Evolutionary conservation across 768 basidiomycete genomes (phyloP), one percentile per base, ranked within the genome.

Genomic region (Mycena haematopus): DNA sequence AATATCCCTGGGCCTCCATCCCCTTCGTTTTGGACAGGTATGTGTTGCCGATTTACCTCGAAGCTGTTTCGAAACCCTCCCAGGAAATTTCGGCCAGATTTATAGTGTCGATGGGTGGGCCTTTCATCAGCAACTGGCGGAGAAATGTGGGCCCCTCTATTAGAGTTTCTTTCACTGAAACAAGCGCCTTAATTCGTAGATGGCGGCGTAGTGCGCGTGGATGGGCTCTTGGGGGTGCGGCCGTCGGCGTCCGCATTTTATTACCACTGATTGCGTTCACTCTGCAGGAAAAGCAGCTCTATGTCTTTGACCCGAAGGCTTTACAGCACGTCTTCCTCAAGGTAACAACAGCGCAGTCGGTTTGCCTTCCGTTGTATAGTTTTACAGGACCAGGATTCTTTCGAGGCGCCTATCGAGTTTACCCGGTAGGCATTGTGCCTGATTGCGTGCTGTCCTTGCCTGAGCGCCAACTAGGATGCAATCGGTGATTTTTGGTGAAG

Each of bases 281-380:
- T n/a, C n/a, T n/a, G n/a, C 17, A 42, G 21, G 66, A 69, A 44
- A 69, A 68, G 27, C 67, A 70, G 35, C 60, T 79, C 1, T 76
- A 74, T 57, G 71, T 78, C n/a, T 69, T 46, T 69, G 79, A 79
- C 54, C 75, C 78, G 0, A 70, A 68, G 35, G 76, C 77, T 0
- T 40, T 79, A 25, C 73, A 79, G 21, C 73, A 74, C 24, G 73
- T 79, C 47, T 38, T 77, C 29, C 61, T 77, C 47, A 79, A 79
- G 65, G 69, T 65, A 45, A 15, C 3, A 29, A 45, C 11, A 3
- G 10, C 3, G 19, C 53, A 31, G 29, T 4, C 29, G 9, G 29
- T n/a, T n/a, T n/a, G 45, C 14, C 0, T 31, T 31, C 3, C 15
- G 17, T 3, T 42, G n/a, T n/a, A n/a, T 40, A 2, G n/a, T 8